Conservation (phyloP, 345 rosid genomes). For the Eucalyptus microcorys region DNA sequence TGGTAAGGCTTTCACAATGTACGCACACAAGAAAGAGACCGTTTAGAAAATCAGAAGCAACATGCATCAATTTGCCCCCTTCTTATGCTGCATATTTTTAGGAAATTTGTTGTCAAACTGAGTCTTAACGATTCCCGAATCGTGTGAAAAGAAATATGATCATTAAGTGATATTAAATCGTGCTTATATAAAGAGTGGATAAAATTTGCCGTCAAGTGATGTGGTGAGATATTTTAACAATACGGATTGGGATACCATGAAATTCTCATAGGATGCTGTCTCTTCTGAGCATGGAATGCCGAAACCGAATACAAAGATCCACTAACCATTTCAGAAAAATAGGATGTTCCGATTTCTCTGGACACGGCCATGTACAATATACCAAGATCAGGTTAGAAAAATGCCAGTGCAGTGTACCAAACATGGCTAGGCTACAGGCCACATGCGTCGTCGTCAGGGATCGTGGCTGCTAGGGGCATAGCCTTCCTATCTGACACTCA, state of each 20-base stretch:
- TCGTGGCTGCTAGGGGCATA: not conserved
- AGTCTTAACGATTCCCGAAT: accelerated
- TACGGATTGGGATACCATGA: not conserved
- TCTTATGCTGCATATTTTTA: too few relatives aligned
- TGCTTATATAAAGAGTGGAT: too few relatives aligned
- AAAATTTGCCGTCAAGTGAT: too few relatives aligned
- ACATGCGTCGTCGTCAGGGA: not conserved
- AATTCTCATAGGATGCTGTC: not conserved
- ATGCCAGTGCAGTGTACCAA: not conserved
- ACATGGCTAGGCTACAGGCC: not conserved
- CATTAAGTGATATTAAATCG: not conserved
- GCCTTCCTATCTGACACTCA: not conserved
- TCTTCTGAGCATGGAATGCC: not conserved
- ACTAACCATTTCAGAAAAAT: not conserved
- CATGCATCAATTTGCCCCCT: not conserved
- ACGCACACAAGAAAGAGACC: not conserved
- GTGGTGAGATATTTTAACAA: too few relatives aligned
- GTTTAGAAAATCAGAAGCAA: not conserved
- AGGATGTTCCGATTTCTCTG: not conserved
- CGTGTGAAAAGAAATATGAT: not conserved
- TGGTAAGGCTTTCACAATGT: not conserved
- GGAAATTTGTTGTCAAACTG: too few relatives aligned
- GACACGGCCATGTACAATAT: not conserved
- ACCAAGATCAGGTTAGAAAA: not conserved
- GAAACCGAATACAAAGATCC: not conserved